Evolutionary conservation across 495 filamentous ascomycete genomes (phyloP).

Genomic region (Stereocaulon alpinum): DNA sequence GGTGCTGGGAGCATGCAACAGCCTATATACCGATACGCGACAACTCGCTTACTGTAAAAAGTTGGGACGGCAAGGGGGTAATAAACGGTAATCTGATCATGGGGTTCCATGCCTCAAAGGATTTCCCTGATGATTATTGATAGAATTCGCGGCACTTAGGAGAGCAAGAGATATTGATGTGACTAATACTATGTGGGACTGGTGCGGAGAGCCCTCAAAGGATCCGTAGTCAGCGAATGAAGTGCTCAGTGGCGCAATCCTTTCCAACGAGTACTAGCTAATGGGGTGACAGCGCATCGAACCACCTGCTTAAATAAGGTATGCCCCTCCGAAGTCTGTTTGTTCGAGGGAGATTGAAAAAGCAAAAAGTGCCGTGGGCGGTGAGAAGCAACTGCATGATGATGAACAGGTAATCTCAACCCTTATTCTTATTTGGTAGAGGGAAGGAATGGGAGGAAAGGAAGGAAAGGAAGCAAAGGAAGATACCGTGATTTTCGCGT

Average conservation of each 20-base stretch:
- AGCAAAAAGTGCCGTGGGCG: constrained; percentile 1
- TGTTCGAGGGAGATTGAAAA: not conserved
- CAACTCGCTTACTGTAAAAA: not conserved
- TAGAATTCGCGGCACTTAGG: no score
- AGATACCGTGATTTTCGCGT: not conserved
- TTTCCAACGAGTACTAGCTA: constrained; percentile 2
- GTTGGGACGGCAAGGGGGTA: not conserved
- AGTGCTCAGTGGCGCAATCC: constrained; percentile 6
- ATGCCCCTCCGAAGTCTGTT: constrained; percentile 7
- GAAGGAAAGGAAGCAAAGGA: not conserved
- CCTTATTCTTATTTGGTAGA: not conserved
- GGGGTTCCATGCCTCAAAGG: no score
- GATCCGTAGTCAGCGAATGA: not conserved
- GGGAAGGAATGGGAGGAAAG: no score
- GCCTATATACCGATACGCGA: constrained; percentile 9
- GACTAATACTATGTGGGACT: constrained; percentile 10
- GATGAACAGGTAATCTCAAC: not conserved
- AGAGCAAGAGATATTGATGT: not conserved
- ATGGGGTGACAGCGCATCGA: constrained; percentile 12
- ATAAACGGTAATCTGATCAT: not conserved
- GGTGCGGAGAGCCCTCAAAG: constrained; percentile 2
- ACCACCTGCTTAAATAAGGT: constrained; percentile 13
- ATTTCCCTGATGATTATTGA: no score
- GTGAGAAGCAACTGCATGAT: constrained; percentile 3
- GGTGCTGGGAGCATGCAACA: constrained; percentile 6